Percentiles rank a stretch among this genome's conserved stretches.
Evolutionary conservation across 73 alveolate species (phyloP).

Genomic region (Loxodes magnus): DNA sequence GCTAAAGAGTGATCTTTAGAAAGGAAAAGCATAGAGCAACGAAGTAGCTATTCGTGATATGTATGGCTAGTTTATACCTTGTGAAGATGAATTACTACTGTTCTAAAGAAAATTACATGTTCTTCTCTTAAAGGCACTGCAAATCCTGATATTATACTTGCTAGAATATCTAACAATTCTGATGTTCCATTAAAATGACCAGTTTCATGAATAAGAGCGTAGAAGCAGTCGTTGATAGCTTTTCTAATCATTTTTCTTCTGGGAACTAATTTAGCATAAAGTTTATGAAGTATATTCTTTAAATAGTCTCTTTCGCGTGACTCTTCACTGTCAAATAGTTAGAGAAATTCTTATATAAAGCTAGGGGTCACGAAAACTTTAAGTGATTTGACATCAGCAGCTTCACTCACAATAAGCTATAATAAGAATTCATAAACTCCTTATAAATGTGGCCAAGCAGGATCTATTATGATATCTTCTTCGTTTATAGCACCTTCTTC

Average conservation of each 20-base stretch:
- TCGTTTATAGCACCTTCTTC: conserved; percentile 48
- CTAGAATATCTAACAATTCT: conserved; percentile 73
- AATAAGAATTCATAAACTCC: conserved; percentile 62
- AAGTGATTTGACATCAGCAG: conserved; percentile 43
- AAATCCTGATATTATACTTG: conserved; percentile 78
- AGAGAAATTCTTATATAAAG: conserved; percentile 52
- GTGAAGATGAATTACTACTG: conserved; percentile 72
- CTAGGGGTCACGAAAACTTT: conserved; percentile 55
- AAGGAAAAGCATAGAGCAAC: conserved; percentile 82
- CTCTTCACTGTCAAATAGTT: conserved; percentile 66
- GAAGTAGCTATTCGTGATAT: conserved; percentile 72
- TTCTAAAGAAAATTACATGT: conserved; percentile 78
- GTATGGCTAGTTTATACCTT: conserved; percentile 77
- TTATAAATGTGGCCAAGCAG: conserved; percentile 61
- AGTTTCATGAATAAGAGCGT: conserved; percentile 69
- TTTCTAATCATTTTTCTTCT: conserved; percentile 69
- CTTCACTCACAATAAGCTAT: conserved; percentile 49
- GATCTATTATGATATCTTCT: conserved; percentile 39
- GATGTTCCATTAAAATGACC: conserved; percentile 84
- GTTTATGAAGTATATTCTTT: conserved; percentile 69
- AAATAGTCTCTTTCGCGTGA: conserved; percentile 69
- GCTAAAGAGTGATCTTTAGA: conserved; percentile 62
- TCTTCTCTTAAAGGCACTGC: conserved; percentile 89
- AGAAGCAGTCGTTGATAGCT: conserved; percentile 82
- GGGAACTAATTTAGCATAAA: conserved; percentile 75